Evolutionary conservation across 176 grass and related monocot genomes (phyloP), one percentile per base, ranked within the genome.

Genomic region (Saccharum officinarum): DNA sequence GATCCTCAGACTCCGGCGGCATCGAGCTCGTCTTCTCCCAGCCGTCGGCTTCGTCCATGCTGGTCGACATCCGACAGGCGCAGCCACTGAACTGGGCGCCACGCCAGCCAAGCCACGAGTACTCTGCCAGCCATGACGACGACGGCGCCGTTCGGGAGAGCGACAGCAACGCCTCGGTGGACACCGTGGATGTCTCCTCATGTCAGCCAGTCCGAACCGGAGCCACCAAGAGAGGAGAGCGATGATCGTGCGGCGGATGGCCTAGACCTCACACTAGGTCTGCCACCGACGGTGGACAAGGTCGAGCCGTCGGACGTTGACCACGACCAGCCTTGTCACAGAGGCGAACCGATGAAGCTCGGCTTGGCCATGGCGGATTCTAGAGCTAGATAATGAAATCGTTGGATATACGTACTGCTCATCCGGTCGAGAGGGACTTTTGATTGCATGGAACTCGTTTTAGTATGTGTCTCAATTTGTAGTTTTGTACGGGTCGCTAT

Each of bases 231-330:
- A 54, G 44, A 33, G 7, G 44, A 33, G 7, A 23, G 15, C 26
- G 79, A 68, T 1, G 47, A 25, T 10, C 28, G 46, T 7, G 82
- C 68, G 1, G 80, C 63, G 3, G 80, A 79, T 31, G 87, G 73
- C 22, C 75, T 95, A 13, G 90, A 95, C 55, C 89, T 95, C 38
- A 89, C 87, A 33, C 86, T 95, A 38, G 85, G 93, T n/a, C 85
- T 87, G 23, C 41, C 22, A 11, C 39, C 15, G 13, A 9, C 17
- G 50, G 6, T 1, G 18, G 46, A 68, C 22, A 86, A 86, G 59
- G 50, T 22, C 22, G 85, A 80, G 68, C 55, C 76, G 5, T 59
- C 22, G 8, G 46, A 77, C 16, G 5, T 75, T 12, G 75, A 86
- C 77, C 16, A 86, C 73, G 16, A 67, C 20, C 67, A 49, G 3